These are phyloP conservation scores for Raffaelea arxii DNA, from an alignment of 2,329 filamentous ascomycete genomes.

Conservation along the genomic window DNA sequence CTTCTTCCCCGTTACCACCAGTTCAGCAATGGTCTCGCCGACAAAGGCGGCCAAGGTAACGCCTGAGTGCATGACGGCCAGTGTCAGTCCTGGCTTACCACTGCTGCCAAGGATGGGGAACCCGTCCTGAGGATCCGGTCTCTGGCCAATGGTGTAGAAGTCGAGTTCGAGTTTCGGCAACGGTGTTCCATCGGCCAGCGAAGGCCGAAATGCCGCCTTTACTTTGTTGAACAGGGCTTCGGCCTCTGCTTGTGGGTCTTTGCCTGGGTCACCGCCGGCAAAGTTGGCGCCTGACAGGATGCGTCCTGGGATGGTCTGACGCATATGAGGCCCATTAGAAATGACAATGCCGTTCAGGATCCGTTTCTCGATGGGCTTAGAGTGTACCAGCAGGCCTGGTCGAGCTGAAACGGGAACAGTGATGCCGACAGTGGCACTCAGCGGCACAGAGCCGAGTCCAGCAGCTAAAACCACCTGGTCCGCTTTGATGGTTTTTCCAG, in stretches of 20 bases:
- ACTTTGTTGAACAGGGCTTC: slow-evolving; percentile 15
- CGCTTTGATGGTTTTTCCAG: slow-evolving; percentile 10
- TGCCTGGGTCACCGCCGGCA: slow-evolving; percentile 10
- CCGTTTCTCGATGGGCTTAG: slow-evolving; percentile 13
- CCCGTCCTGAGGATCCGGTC: slow-evolving; percentile 19
- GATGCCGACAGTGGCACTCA: slow-evolving; percentile 16
- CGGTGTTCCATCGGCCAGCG: background rate
- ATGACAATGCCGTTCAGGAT: slow-evolving; percentile 16
- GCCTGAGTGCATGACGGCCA: slow-evolving; percentile 23
- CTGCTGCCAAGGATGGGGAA: slow-evolving; percentile 19
- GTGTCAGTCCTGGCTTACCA: slow-evolving; percentile 17
- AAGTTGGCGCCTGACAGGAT: slow-evolving; percentile 17
- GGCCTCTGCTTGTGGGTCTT: slow-evolving; percentile 13
- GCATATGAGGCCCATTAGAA: slow-evolving; percentile 17
- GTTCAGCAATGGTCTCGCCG: slow-evolving; percentile 11
- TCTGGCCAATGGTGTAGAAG: slow-evolving; percentile 18
- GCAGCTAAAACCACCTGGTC: slow-evolving; percentile 22
- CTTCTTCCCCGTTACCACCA: slow-evolving; percentile 1
- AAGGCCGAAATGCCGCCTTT: slow-evolving; percentile 11
- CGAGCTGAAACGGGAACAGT: slow-evolving; percentile 15
- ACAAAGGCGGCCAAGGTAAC: slow-evolving; percentile 18
- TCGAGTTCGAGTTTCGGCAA: slow-evolving; percentile 16
- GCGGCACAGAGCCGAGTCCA: slow-evolving; percentile 17
- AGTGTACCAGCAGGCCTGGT: slow-evolving; percentile 20
- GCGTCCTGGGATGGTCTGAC: slow-evolving; percentile 20